Evolutionary conservation across 805 yeast genomes (phyloP).

Genomic region (Torulaspora quercuum): DNA sequence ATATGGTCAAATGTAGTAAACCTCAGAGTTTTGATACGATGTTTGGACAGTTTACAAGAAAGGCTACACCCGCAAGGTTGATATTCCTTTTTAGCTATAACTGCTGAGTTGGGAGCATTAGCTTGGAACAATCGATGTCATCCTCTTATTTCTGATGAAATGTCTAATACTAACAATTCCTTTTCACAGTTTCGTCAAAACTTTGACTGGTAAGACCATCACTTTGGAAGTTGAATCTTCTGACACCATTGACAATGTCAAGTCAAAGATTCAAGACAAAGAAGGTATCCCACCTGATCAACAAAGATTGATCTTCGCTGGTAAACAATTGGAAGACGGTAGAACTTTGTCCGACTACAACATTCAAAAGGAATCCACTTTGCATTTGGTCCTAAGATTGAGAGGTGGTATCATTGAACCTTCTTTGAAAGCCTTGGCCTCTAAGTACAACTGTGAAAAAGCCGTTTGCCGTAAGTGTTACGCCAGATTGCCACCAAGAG

Average conservation of each 20-base stretch:
- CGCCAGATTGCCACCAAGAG: conserved; percentile 99
- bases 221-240: conserved; percentile 98
- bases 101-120: too few relatives aligned
- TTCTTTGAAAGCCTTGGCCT: conserved; percentile 97
- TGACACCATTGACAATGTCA: conserved; percentile 98
- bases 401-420: conserved; percentile 99
- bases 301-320: conserved; percentile 99
- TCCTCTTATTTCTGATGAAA: too few relatives aligned
- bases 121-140: too few relatives aligned
- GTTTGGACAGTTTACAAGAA: too few relatives aligned
- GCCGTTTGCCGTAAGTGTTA: conserved; percentile 99
- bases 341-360: conserved; percentile 99
- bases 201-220: conserved; percentile 89
- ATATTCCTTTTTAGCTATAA: too few relatives aligned
- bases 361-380: conserved; percentile 99
- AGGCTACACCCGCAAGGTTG: too few relatives aligned
- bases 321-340: conserved; percentile 99
- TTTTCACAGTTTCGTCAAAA: conserved; percentile 61
- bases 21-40: too few relatives aligned
- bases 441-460: conserved; percentile 99
- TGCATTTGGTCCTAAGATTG: conserved; percentile 93
- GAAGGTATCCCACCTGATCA: conserved; percentile 99
- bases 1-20: too few relatives aligned
- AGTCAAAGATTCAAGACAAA: conserved; percentile 98
- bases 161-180: conserved; percentile 21